Percentiles rank a stretch among this genome's conserved stretches.
These are phyloP conservation scores for Cytospora leucostoma DNA, from an alignment of 2,329 filamentous ascomycete species.

Conservation along the genomic window DNA sequence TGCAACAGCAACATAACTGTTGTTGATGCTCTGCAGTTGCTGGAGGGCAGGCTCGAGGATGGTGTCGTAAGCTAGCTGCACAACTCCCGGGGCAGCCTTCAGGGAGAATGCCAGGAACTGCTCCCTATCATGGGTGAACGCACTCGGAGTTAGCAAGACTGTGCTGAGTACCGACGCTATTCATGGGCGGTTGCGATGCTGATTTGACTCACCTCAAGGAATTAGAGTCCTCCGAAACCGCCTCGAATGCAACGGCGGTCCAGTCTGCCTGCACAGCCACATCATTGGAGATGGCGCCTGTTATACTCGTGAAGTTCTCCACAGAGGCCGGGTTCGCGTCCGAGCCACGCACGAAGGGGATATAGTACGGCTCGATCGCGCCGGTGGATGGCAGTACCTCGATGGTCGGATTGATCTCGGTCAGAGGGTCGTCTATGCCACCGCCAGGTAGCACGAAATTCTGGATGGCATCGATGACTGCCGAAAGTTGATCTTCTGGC, in stretches of 20 bases:
- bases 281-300: no score
- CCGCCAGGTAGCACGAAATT: constrained; percentile 29
- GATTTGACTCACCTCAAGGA: neutral
- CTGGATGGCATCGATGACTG: constrained; percentile 15
- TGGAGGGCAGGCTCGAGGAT: neutral
- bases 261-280: no score
- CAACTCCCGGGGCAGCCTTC: neutral
- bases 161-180: no score
- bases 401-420: constrained; percentile 27
- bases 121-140: no score
- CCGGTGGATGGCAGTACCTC: constrained; percentile 25
- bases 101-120: no score
- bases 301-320: constrained; percentile 27
- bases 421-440: constrained; percentile 30
- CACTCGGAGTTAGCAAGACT: no score
- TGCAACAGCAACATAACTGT: neutral
- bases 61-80: constrained; percentile 1
- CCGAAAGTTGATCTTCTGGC: constrained; percentile 16
- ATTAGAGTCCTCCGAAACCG: neutral
- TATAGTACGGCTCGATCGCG: neutral
- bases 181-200: no score
- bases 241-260: no score
- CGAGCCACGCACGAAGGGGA: neutral
- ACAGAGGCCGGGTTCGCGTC: constrained; percentile 22
- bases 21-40: neutral